Base-by-base conservation (phyloP, 2,329 filamentous ascomycete species). In the Aspergillus brunneoviolaceus region DNA sequence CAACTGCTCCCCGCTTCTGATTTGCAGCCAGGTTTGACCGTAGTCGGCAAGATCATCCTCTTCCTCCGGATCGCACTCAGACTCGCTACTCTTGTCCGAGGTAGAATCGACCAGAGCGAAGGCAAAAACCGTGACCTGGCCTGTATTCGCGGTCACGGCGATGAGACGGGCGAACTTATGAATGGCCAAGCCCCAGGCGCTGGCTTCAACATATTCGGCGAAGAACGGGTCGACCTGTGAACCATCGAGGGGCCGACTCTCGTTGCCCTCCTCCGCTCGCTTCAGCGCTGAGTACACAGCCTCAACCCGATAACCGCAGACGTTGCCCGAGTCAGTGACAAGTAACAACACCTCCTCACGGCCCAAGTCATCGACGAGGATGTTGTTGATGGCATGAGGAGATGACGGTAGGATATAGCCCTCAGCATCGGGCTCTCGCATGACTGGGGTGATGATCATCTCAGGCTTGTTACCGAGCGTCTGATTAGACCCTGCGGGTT, bases 131-230 rank as follows among this genome's bases (percentile, higher is more conserved):
- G 80, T 83, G 29, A 90, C 82, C 16, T 78, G 69, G 23, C 81
- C 79, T 0, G 82, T 84, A 72, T 99, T 99, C 0, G 90, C 87
- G 67, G 90, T 91, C 45, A 96, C 88, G 0, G 94, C 95, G 63
- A 99, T 89, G 62, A 97, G 80, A 0, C 93, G 87, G n/a, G 91
- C 91, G 63, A 87, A 80, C 62, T 86, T 83, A 73, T 98, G 94
- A 11, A 96, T 83, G 7, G 92, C 89, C 51, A 96, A 76, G 0
- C 94, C 95, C 95, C 95, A 99, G 2, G 93, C 94, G 61, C 91
- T 94, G 25, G 77, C 79, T 1, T 85, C 85, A 2, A 96, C 92
- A 70, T 90, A 92, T 42, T 89, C 85, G 60, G 87, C 85, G 59
- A 96, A 90, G 70, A 96, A 90, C 2, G 78, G 76, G 19, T 71